phyloP scores from a whole-genome alignment of 2,329 filamentous ascomycete species.

The Pseudogymnoascus sp. region DNA sequence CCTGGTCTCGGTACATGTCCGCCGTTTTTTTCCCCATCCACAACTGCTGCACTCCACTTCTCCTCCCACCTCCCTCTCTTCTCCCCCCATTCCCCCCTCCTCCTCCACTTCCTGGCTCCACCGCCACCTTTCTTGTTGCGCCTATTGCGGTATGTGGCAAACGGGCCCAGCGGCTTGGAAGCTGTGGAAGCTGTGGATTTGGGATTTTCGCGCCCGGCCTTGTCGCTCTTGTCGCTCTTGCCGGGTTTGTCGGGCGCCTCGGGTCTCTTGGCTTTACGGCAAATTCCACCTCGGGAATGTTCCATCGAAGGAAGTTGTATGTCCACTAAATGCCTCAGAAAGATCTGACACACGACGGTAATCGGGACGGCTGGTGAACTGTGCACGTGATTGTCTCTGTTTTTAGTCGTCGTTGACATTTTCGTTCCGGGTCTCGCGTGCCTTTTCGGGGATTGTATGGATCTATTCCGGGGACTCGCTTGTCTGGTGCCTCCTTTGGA shows the following conservation, averaged over 20 bases:
- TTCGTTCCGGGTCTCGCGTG: neutral
- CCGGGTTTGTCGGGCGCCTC: neutral
- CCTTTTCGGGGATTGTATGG: neutral
- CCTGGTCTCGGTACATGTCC: neutral
- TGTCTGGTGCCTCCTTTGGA: neutral
- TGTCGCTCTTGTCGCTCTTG: neutral
- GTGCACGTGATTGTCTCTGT: neutral
- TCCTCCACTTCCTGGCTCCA: neutral
- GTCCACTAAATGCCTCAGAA: neutral
- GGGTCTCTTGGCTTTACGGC: neutral
- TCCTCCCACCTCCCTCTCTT: neutral
- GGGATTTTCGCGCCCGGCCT: conserved; percentile 1
- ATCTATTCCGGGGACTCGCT: neutral
- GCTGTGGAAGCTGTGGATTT: neutral
- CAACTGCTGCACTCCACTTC: neutral
- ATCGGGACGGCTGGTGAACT: neutral
- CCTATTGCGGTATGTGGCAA: neutral
- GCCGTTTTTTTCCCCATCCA: neutral
- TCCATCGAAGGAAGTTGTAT: neutral
- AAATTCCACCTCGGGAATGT: neutral
- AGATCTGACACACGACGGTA: neutral
- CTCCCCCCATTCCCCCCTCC: neutral
- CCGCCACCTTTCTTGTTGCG: neutral
- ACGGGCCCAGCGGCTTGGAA: neutral
- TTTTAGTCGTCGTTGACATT: neutral